Evolutionary conservation across 148 eudicot genomes (phyloP), one percentile per base, ranked within the genome.

Genomic region (Drosera capensis): DNA sequence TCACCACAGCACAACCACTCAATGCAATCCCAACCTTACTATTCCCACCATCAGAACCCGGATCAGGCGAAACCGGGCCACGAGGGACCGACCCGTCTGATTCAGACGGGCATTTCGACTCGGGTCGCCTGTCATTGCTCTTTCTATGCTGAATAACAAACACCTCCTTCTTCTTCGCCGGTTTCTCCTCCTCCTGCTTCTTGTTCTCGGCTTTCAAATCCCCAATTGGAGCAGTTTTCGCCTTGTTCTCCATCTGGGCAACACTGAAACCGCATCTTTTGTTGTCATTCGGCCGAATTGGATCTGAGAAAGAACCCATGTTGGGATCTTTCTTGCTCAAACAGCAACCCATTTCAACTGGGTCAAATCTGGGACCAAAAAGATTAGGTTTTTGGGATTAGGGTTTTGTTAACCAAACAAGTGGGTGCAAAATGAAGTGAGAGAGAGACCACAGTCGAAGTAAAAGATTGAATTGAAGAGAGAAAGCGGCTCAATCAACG

Each of bases 331-430:
- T 82, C 51, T 72, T 88, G 75, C 96, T 88, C 26, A 83, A 72
- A 48, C 94, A 88, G 46, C 71, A 55, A 58, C 96, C 96, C 96
- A 87, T 87, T 62, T n/a, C n/a, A n/a, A n/a, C n/a, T n/a, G n/a
- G n/a, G n/a, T n/a, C n/a, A n/a, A n/a, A n/a, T n/a, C n/a, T n/a
- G n/a, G n/a, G n/a, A n/a, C n/a, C n/a, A n/a, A n/a, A n/a, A n/a
- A n/a, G n/a, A n/a, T n/a, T n/a, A n/a, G n/a, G n/a, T n/a, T n/a
- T n/a, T n/a, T n/a, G n/a, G n/a, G n/a, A n/a, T n/a, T n/a, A n/a
- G n/a, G n/a, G n/a, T n/a, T n/a, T n/a, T n/a, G n/a, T n/a, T n/a
- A n/a, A n/a, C n/a, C n/a, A n/a, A n/a, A n/a, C n/a, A n/a, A n/a
- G n/a, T n/a, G n/a, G n/a, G n/a, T n/a, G n/a, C n/a, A n/a, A n/a